Evolutionary conservation across 1,284 basidiomycete genomes (phyloP), one percentile per base, ranked within the genome.

Genomic region (Ceratobasidium sp.): DNA sequence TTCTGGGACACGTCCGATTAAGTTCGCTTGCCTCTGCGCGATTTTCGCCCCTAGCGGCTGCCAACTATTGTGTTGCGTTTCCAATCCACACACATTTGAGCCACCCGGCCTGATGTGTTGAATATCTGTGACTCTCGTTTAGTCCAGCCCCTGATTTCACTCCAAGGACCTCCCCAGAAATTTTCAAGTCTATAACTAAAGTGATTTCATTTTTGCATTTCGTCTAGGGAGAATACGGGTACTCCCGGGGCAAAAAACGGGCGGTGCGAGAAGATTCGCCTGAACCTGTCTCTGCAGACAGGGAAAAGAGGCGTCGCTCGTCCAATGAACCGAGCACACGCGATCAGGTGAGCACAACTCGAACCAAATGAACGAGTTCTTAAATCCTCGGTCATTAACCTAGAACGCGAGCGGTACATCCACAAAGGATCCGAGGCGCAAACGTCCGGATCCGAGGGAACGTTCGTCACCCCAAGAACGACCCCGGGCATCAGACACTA

Each of bases 211-310:
- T 35, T 35, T 33, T 60, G 14, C 12, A 16, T 60, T 16, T 30
- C 33, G 59, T 60, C 59, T 52, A 74, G 71, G 71, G 71, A 65
- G 71, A 74, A 38, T 74, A 62, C 54, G 57, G 30, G 30, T 74
- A 74, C 71, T 50, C 59, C 18, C 71, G 71, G 52, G 71, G 57
- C 59, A 74, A 74, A 44, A 74, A 74, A 48, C 71, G 71, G n/a
- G 16, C 57, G 3, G 46, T 44, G 18, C 23, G 57, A 35, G 71
- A 50, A 52, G 71, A 52, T 14, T 52, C 59, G 16, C 33, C 71
- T 33, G 33, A 59, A 30, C 33, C 38, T 60, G 55, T 23, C 68
- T 59, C 46, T 38, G 46, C 59, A 30, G 46, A 23, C 50, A 27
- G 60, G 46, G 59, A 33, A 12, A 74, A 74, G 59, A 62, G 59